phyloP scores from a whole-genome alignment of 177 flowering plant species.

The Telopea speciosissima region DNA sequence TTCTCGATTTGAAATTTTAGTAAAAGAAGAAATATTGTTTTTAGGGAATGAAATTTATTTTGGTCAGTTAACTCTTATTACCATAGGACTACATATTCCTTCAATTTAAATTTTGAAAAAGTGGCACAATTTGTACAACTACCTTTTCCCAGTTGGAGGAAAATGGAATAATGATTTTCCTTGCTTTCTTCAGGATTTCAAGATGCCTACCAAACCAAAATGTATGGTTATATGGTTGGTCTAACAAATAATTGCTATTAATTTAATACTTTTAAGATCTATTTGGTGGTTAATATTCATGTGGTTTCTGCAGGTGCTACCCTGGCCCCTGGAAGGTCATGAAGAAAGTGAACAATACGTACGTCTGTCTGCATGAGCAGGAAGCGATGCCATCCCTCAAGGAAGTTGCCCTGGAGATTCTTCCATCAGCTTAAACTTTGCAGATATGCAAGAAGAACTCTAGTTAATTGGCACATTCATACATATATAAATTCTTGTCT shows the following conservation, averaged over 20 bases:
- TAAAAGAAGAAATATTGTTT: not conserved
- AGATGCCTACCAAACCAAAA: not conserved
- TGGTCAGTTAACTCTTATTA: not conserved
- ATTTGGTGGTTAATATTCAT: not conserved
- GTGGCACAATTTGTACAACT: not conserved
- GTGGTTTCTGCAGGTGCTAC: constrained; percentile 48
- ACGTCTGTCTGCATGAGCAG: constrained; percentile 68
- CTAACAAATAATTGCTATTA: not conserved
- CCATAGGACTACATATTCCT: not conserved
- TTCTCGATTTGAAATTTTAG: not conserved
- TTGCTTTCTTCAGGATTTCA: not conserved
- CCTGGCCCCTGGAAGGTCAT: constrained; percentile 95
- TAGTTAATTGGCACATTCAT: not conserved
- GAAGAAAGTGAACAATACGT: constrained; percentile 39
- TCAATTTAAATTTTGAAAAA: not conserved
- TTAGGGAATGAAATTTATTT: not conserved
- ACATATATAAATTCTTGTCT: not conserved
- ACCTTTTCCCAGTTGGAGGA: not conserved
- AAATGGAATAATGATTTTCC: not conserved
- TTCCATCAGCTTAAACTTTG: constrained; percentile 51
- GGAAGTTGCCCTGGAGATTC: constrained; percentile 84
- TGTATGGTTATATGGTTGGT: not conserved
- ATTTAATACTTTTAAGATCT: not conserved
- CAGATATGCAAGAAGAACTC: not conserved
- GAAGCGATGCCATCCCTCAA: constrained; percentile 85